Percentiles rank a stretch among this genome's conserved stretches.
Evolutionary conservation across 495 filamentous ascomycete species (phyloP).

Genomic region (Clavariopsis aquatica): DNA sequence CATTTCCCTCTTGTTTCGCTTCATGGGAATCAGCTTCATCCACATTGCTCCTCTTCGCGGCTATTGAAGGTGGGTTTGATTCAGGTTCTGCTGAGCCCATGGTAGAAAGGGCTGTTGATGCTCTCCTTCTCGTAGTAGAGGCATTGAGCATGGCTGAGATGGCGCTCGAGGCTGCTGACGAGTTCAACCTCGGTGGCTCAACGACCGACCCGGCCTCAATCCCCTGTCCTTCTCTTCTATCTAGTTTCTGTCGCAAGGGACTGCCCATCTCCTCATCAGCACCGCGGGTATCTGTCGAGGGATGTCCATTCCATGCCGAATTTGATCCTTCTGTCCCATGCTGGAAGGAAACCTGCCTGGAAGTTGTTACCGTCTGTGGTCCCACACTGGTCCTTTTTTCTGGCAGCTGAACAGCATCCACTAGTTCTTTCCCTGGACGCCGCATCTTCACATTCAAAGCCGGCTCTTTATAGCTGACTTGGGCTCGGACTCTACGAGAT

Average conservation of each 20-base stretch:
- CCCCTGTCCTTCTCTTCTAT: conserved; percentile 16
- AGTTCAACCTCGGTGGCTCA: conserved; percentile 22
- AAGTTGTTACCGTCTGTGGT: conserved; percentile 8
- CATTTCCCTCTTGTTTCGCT: conserved; percentile 31
- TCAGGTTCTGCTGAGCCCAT: background rate
- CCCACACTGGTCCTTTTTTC: conserved; percentile 34
- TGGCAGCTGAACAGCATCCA: conserved; percentile 42
- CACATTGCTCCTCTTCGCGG: background rate
- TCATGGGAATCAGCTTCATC: conserved; percentile 3
- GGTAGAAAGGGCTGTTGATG: background rate
- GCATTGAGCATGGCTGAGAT: conserved; percentile 27
- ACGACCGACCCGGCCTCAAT: background rate
- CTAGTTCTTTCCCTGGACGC: conserved; percentile 45
- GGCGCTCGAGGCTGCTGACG: conserved; percentile 28
- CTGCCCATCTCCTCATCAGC: conserved; percentile 29
- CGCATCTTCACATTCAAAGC: conserved; percentile 46
- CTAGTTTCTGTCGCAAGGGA: conserved; percentile 34
- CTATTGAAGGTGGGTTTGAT: background rate
- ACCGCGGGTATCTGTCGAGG: background rate
- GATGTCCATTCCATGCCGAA: conserved; percentile 30
- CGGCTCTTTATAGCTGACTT: conserved; percentile 50
- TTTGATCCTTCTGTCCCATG: conserved; percentile 17
- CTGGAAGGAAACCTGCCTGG: conserved; percentile 4
- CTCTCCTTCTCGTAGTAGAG: background rate
- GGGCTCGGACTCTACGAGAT: conserved; percentile 41